Percentiles rank a stretch among this genome's conserved stretches.
Evolutionary conservation across 2,329 filamentous ascomycete species (phyloP).

Genomic region (Paraphoma chrysanthemicola): DNA sequence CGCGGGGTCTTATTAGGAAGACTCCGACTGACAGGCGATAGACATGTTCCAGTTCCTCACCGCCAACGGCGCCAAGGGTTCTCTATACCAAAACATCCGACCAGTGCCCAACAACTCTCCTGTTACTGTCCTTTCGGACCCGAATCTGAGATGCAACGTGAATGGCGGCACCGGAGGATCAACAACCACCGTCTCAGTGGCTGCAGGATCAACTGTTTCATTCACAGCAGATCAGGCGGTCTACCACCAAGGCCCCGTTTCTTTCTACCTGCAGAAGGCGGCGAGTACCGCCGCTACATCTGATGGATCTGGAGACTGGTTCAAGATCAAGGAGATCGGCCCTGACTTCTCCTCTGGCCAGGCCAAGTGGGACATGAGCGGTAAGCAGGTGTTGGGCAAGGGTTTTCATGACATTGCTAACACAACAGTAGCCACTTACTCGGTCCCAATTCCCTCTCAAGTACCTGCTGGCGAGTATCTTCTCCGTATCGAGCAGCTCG

Average conservation of each 20-base stretch:
- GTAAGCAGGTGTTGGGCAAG: slow-evolving; percentile 21
- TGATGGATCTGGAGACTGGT: slow-evolving; percentile 49
- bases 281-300: slow-evolving; percentile 39
- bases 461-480: slow-evolving; percentile 56
- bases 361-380: slow-evolving; percentile 41
- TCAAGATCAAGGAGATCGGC: slow-evolving; percentile 50
- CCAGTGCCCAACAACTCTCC: slow-evolving; percentile 49
- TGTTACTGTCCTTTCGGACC: slow-evolving; percentile 39
- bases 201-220: slow-evolving; percentile 42
- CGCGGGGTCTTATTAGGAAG: not conserved
- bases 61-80: slow-evolving; percentile 45
- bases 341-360: slow-evolving; percentile 44
- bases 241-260: slow-evolving; percentile 48
- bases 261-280: slow-evolving; percentile 50
- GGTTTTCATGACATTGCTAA: slow-evolving; percentile 9
- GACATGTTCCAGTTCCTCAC: slow-evolving; percentile 49
- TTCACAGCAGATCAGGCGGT: slow-evolving; percentile 47
- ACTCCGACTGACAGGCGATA: slow-evolving; percentile 16
- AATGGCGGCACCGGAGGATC: slow-evolving; percentile 33
- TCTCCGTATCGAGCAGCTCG: slow-evolving; percentile 58
- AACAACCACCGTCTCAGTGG: slow-evolving; percentile 44
- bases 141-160: slow-evolving; percentile 47
- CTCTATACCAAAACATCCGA: slow-evolving; percentile 45
- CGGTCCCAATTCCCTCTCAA: slow-evolving; percentile 50
- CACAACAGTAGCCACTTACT: slow-evolving; percentile 33